Evolutionary conservation across 2,329 filamentous ascomycete species (phyloP).

Genomic region (Waltergamsia citrina): DNA sequence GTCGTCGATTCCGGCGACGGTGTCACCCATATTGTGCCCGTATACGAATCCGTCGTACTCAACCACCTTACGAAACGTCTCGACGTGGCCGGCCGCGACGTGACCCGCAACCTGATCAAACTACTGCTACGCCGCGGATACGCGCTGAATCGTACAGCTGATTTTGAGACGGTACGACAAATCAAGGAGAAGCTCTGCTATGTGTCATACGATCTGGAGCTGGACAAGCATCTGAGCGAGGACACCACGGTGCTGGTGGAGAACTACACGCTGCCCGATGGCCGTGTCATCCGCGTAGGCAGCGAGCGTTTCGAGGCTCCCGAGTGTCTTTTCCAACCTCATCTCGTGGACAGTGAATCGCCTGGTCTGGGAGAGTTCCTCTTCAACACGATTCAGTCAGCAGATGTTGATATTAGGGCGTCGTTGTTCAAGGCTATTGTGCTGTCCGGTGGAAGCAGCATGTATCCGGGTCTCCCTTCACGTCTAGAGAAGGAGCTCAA

Average conservation of each 20-base stretch:
- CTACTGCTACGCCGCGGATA: slow-evolving; percentile 90
- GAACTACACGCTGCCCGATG: slow-evolving; percentile 94
- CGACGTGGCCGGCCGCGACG: slow-evolving; percentile 92
- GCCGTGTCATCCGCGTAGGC: slow-evolving; percentile 89
- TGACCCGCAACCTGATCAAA: slow-evolving; percentile 96
- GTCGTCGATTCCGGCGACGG: slow-evolving; percentile 97
- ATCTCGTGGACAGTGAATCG: slow-evolving; percentile 95
- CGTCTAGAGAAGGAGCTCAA: slow-evolving; percentile 97
- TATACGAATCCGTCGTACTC: slow-evolving; percentile 95
- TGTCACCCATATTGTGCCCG: slow-evolving; percentile 96
- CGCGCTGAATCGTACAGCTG: slow-evolving; percentile 92
- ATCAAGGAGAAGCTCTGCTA: slow-evolving; percentile 99
- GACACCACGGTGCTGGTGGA: slow-evolving; percentile 96
- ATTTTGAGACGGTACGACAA: slow-evolving; percentile 97
- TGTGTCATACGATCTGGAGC: slow-evolving; percentile 92
- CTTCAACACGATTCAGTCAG: slow-evolving; percentile 96
- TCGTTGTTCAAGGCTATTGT: slow-evolving; percentile 97
- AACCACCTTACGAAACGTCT: slow-evolving; percentile 92
- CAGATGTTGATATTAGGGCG: slow-evolving; percentile 88
- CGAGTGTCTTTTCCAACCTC: slow-evolving; percentile 96
- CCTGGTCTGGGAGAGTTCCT: slow-evolving; percentile 94
- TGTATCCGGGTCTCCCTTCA: slow-evolving; percentile 95
- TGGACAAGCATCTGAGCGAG: slow-evolving; percentile 92
- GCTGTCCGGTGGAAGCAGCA: slow-evolving; percentile 91
- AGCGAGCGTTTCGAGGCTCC: slow-evolving; percentile 97